Evolutionary conservation across 1,139 yeast species (phyloP).

Genomic region (Lodderomyces orthopsilosis): DNA sequence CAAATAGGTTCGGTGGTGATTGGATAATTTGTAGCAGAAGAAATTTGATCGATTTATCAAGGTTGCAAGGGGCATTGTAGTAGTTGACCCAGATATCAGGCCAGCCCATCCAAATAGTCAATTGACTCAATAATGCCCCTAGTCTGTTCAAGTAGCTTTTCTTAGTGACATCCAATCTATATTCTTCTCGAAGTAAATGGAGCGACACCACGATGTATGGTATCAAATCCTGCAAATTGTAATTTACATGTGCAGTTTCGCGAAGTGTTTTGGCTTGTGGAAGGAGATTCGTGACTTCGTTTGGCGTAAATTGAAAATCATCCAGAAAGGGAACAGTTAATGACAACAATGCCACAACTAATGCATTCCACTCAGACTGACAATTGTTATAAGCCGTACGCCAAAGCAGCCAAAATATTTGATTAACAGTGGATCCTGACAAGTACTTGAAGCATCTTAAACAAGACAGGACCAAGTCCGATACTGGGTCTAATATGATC

Average conservation of each 20-base stretch:
- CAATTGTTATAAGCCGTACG: slow-evolving; percentile 47
- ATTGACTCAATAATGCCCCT: slow-evolving; percentile 56
- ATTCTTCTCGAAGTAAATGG: slow-evolving; percentile 78
- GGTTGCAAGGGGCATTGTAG: slow-evolving; percentile 34
- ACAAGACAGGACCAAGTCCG: slow-evolving; percentile 40
- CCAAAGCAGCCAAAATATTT: slow-evolving; percentile 64
- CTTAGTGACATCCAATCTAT: slow-evolving; percentile 54
- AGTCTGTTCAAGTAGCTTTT: slow-evolving; percentile 35
- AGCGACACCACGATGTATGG: slow-evolving; percentile 67
- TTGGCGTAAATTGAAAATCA: slow-evolving; percentile 17
- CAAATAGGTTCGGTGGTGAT: slow-evolving; percentile 55
- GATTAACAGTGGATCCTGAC: slow-evolving; percentile 57
- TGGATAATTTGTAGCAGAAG: slow-evolving; percentile 43
- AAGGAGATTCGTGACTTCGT: slow-evolving; percentile 38
- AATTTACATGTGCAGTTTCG: slow-evolving; percentile 26
- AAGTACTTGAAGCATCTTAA: slow-evolving; percentile 51
- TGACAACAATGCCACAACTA: slow-evolving; percentile 50
- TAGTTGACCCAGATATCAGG: slow-evolving; percentile 60
- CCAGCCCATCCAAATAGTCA: slow-evolving; percentile 76
- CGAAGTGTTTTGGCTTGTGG: slow-evolving; percentile 38
- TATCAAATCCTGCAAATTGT: slow-evolving; percentile 46
- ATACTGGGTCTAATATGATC: slow-evolving; percentile 47
- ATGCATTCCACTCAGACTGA: slow-evolving; percentile 63
- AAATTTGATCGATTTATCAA: slow-evolving; percentile 29
- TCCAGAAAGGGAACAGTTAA: slow-evolving; percentile 41